These are phyloP conservation scores for Bromus sterilis DNA, from an alignment of 176 grass and related monocot genomes.

Conservation along the genomic window DNA sequence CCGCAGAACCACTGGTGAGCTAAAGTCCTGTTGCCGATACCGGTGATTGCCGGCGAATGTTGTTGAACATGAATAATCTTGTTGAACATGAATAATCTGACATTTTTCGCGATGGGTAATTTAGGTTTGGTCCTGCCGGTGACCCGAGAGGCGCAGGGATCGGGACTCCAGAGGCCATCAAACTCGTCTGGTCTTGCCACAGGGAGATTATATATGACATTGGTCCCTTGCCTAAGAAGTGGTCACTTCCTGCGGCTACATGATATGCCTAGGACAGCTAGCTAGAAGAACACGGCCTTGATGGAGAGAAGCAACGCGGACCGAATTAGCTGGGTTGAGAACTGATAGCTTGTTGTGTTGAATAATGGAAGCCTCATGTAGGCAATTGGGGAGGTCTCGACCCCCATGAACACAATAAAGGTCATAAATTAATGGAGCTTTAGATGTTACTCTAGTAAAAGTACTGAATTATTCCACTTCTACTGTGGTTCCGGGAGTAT, in stretches of 20 bases:
- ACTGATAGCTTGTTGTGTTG: neutral
- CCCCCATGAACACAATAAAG: neutral
- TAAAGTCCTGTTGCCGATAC: neutral
- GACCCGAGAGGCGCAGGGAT: constrained; percentile 93
- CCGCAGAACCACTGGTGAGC: constrained; percentile 97
- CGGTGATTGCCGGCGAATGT: neutral
- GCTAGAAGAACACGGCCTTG: neutral
- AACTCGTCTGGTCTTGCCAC: constrained; percentile 96
- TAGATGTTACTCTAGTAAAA: neutral
- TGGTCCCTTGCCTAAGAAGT: constrained; percentile 46
- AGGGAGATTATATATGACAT: constrained; percentile 93
- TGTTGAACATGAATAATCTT: neutral
- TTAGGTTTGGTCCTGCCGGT: constrained; percentile 92
- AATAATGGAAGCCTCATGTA: constrained; percentile 14
- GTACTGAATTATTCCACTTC: neutral
- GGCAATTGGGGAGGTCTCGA: neutral
- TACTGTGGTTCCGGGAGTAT: neutral
- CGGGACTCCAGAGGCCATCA: constrained; percentile 91
- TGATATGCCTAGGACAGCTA: neutral
- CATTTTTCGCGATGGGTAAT: neutral
- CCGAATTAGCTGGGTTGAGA: neutral
- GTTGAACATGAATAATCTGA: neutral
- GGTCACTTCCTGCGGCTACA: constrained; percentile 64
- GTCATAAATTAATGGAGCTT: neutral
- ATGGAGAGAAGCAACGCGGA: neutral